Conservation (phyloP, 495 filamentous ascomycete species). For the Poronia punctata region DNA sequence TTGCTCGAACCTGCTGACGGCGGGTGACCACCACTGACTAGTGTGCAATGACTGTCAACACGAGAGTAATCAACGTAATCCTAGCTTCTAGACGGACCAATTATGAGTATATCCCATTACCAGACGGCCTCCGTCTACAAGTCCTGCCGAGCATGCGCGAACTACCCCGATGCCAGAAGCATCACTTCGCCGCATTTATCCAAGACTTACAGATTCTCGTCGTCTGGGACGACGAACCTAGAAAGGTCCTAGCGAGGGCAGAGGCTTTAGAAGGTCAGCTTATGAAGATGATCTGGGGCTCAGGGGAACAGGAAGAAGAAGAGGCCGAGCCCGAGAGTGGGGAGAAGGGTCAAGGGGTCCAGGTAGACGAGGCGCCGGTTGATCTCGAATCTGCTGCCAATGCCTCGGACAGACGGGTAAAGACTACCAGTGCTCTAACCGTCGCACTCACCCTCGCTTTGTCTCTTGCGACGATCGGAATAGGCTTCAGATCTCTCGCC, state of each 20-base stretch:
- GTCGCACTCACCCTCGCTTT: constrained; percentile 44
- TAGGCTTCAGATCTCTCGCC: constrained; percentile 49
- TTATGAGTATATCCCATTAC: constrained; percentile 46
- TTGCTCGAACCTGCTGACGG: constrained; percentile 5
- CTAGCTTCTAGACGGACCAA: constrained; percentile 35
- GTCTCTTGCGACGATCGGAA: constrained; percentile 45
- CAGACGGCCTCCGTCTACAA: constrained; percentile 51
- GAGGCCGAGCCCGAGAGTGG: constrained; percentile 36
- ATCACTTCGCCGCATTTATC: constrained; percentile 64
- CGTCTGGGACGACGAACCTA: constrained; percentile 62
- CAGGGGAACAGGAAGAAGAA: constrained; percentile 32
- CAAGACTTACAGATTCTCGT: constrained; percentile 48
- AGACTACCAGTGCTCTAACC: constrained; percentile 46
- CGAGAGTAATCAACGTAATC: constrained; percentile 49
- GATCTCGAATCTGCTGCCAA: constrained; percentile 32
- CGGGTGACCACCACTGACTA: constrained; percentile 15
- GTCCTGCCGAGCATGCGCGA: constrained; percentile 49
- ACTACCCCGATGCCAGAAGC: constrained; percentile 51
- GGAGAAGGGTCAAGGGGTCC: constrained; percentile 22
- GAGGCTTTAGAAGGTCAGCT: constrained; percentile 43
- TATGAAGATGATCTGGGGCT: constrained; percentile 50
- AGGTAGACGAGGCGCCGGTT: constrained; percentile 24
- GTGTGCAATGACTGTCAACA: constrained; percentile 55
- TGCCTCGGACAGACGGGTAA: constrained; percentile 34
- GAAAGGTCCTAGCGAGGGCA: constrained; percentile 44